Evolutionary conservation across 352 stramenopile genomes (phyloP), one percentile per base, ranked within the genome.

Genomic region (Achlya hypogyna): DNA sequence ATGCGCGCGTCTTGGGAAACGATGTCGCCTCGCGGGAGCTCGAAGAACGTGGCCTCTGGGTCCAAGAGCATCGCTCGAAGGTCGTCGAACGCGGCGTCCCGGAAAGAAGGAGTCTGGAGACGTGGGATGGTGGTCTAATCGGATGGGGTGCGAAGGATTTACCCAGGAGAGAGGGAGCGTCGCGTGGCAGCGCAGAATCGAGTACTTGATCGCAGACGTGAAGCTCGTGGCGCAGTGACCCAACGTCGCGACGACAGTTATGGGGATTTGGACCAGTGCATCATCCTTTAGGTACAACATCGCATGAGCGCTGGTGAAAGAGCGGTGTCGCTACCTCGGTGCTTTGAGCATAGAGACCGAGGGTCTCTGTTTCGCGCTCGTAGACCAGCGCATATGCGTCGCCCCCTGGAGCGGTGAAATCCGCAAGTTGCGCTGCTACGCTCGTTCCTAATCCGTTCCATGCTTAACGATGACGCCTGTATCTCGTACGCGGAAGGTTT

Each of bases 151-250:
- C n/a, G 2, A 45, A 14, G 3, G 29, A 9, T 12, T 1, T 38
- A 67, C 60, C 60, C 60, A 59, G 5, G 51, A 16, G 22, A 56
- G n/a, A 10, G 16, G 6, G 6, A 58, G n/a, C 51, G 60, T 51
- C 5, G 51, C 51, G 29, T 27, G 9, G 28, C 60, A 67, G 25
- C 60, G 60, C 25, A 67, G 20, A 1, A 67, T 38, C 22, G 29
- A 23, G 42, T 45, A 67, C n/a, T 58, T 28, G 23, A 67, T 67
- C 29, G 29, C 14, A 59, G 42, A 18, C 9, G 47, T 32, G 23
- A 66, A 66, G 12, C 5, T 14, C n/a, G 28, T 16, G 6, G 49
- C 49, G 31, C 49, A 56, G 31, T 56, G 25, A 20, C 49, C 25
- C 10, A 16, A 20, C 31, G 49, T 56, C 49, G 25, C 49, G 49